A percentile compares a stretch with the other conserved stretches of the same genome.
These are phyloP conservation scores for Trichoderma endophyticum DNA, from an alignment of 2,329 filamentous ascomycete species.

Conservation along the genomic window DNA sequence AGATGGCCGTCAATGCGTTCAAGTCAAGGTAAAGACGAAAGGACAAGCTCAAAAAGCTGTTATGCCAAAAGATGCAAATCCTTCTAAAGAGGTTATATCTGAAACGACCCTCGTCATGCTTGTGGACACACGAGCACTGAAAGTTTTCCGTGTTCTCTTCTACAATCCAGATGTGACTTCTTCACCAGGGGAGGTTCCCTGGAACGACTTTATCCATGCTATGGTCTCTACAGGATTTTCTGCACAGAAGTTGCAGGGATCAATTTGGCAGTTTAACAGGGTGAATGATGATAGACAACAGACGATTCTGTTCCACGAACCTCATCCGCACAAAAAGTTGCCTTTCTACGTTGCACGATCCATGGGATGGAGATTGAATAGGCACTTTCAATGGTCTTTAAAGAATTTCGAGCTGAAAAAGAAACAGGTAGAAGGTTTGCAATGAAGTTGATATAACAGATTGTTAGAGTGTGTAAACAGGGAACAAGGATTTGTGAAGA, in stretches of 20 bases:
- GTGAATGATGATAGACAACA: slow-evolving; percentile 39
- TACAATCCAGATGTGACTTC: slow-evolving; percentile 34
- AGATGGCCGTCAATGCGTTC: background rate
- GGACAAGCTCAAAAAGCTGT: background rate
- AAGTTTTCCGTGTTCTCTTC: slow-evolving; percentile 43
- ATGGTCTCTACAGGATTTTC: slow-evolving; percentile 50
- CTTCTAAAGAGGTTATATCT: background rate
- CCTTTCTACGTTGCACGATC: slow-evolving; percentile 44
- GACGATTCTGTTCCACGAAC: slow-evolving; percentile 59
- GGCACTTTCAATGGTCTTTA: slow-evolving; percentile 50
- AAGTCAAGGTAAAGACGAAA: background rate
- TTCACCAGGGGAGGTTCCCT: slow-evolving; percentile 47
- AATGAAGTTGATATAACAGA: background rate
- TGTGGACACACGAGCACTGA: slow-evolving; percentile 34
- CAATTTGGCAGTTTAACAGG: slow-evolving; percentile 57
- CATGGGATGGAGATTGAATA: slow-evolving; percentile 46
- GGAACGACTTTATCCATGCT: slow-evolving; percentile 53
- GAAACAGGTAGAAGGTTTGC: background rate
- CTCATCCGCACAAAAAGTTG: slow-evolving; percentile 54
- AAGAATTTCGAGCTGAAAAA: slow-evolving; percentile 40
- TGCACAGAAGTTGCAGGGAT: slow-evolving; percentile 57
- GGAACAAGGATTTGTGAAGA: background rate
- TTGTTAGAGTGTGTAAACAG: background rate
- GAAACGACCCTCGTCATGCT: slow-evolving; percentile 11
- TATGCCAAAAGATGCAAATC: background rate